A percentile compares a stretch with the other conserved stretches of the same genome.
phyloP scores from a whole-genome alignment of 106 monocot species.

The Acanthochlamys bracteata region DNA sequence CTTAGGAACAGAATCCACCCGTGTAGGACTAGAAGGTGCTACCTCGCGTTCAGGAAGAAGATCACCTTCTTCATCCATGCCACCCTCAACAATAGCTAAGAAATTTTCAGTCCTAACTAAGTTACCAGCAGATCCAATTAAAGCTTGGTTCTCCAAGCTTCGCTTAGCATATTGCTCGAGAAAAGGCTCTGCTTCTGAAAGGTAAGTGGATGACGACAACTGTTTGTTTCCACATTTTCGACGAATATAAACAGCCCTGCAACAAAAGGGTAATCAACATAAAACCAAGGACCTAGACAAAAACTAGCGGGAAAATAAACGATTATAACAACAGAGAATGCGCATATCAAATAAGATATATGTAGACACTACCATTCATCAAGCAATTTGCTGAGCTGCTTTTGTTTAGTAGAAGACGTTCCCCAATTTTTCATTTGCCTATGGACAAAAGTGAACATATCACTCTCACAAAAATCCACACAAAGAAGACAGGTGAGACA shows the following conservation, averaged over 20 bases:
- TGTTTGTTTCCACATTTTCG: constrained; percentile 78
- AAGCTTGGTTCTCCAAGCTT: constrained; percentile 61
- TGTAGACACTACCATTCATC: constrained; percentile 79
- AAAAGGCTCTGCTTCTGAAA: constrained; percentile 93
- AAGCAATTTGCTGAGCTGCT: constrained; percentile 78
- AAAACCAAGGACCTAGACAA: not conserved
- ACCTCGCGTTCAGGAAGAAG: constrained; percentile 44
- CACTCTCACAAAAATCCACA: too few species aligned
- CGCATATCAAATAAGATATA: not conserved
- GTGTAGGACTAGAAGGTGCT: constrained; percentile 20
- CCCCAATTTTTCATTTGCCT: constrained; percentile 97
- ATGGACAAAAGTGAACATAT: constrained; percentile 17
- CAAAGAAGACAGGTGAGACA: too few species aligned
- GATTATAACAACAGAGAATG: not conserved
- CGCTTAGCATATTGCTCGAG: constrained; percentile 88
- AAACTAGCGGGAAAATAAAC: not conserved
- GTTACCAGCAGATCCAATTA: constrained; percentile 87
- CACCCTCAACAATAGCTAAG: constrained; percentile 57
- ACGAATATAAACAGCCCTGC: constrained; percentile 88
- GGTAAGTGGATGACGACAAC: constrained; percentile 69
- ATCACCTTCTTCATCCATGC: constrained; percentile 96
- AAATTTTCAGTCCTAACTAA: constrained; percentile 75
- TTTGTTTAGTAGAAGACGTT: constrained; percentile 80
- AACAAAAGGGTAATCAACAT: not conserved
- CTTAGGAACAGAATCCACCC: constrained; percentile 50